Percentiles rank a stretch among this genome's conserved stretches.
Conservation (phyloP, 768 basidiomycete species). For the Hortiboletus campestris region DNA sequence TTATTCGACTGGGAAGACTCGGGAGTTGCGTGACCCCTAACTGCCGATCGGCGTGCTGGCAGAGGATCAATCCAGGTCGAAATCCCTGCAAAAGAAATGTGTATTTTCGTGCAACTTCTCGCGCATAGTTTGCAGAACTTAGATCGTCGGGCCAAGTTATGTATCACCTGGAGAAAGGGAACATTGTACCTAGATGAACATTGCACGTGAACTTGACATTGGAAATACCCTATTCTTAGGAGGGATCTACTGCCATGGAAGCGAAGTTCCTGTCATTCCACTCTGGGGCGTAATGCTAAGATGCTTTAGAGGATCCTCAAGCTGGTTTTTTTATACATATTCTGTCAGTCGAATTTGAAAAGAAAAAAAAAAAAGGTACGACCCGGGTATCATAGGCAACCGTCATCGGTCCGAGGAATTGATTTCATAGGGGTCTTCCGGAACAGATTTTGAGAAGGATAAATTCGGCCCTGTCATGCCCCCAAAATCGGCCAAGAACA, state of each 20-base stretch:
- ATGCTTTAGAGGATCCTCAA: background rate
- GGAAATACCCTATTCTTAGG: slow-evolving; percentile 20
- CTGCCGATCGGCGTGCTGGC: no score
- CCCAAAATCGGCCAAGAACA: background rate
- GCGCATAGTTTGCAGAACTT: background rate
- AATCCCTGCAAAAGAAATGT: background rate
- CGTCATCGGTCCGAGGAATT: background rate
- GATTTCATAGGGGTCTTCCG: background rate
- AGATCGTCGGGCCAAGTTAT: background rate
- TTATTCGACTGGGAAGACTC: background rate
- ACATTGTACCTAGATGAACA: slow-evolving; percentile 2
- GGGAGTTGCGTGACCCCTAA: background rate
- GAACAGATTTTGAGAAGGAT: background rate
- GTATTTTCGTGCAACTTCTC: no score
- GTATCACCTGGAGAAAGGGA: slow-evolving; percentile 1
- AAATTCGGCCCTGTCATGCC: background rate
- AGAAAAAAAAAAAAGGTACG: background rate
- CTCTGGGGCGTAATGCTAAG: background rate
- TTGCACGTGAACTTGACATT: slow-evolving; percentile 16
- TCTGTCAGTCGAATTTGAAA: slow-evolving; percentile 7
- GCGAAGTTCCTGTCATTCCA: slow-evolving; percentile 5
- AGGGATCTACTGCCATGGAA: slow-evolving; percentile 16
- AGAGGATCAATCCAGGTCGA: background rate
- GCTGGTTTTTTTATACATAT: background rate
- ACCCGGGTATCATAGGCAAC: background rate